Conservation (phyloP, 306 rosid species). For the Mimosa bimucronata region DNA sequence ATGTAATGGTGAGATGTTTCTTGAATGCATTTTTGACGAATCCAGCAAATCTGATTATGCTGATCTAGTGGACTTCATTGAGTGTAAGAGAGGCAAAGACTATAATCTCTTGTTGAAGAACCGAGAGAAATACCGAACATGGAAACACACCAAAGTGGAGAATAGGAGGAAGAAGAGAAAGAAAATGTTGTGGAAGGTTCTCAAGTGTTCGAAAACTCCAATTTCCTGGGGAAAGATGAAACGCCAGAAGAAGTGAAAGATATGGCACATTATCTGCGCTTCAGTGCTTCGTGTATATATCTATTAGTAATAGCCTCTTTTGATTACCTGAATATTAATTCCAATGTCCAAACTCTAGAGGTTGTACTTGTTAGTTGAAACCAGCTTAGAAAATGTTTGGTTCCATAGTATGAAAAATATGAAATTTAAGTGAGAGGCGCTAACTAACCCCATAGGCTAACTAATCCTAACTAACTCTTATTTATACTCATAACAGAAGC, state of each 20-base stretch:
- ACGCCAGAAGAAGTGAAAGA: neutral
- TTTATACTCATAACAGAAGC: too few species aligned
- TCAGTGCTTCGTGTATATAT: conserved; percentile 10
- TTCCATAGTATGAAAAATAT: neutral
- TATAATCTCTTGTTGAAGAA: conserved; percentile 64
- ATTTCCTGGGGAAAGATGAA: neutral
- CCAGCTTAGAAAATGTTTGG: neutral
- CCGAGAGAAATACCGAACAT: conserved; percentile 42
- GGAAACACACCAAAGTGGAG: conserved; percentile 46
- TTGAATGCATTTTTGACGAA: conserved; percentile 47
- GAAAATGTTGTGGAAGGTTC: conserved; percentile 46
- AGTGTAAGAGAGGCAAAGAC: conserved; percentile 61
- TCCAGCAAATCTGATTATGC: conserved; percentile 42
- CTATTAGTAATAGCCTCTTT: neutral
- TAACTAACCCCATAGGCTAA: too few species aligned
- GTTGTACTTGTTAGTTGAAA: neutral
- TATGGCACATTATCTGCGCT: neutral
- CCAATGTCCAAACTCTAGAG: too few species aligned
- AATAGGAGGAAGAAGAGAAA: conserved; percentile 54
- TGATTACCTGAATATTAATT: neutral
- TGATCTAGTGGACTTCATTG: conserved; percentile 69
- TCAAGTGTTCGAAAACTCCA: conserved; percentile 27
- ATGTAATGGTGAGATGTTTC: conserved; percentile 56
- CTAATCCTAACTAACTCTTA: too few species aligned
- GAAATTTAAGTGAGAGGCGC: too few species aligned